Percentiles rank a stretch among this genome's conserved stretches.
Conservation (phyloP, 73 alveolate genomes). For the Uronychia setigera region DNA sequence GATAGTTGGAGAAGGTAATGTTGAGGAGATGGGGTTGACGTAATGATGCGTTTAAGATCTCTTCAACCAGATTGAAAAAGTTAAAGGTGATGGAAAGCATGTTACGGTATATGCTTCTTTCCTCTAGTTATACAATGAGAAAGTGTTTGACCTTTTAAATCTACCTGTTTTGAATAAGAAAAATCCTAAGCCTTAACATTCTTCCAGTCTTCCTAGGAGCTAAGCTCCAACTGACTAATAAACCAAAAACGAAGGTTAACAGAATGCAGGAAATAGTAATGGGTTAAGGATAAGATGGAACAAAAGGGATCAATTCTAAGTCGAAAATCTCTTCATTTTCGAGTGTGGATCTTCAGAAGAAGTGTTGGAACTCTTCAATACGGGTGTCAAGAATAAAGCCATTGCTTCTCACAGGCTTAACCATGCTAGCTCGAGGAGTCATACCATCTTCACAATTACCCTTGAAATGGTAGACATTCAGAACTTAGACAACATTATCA, state of each 20-base stretch:
- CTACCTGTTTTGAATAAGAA: slow-evolving; percentile 20
- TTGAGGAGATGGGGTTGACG: slow-evolving; percentile 45
- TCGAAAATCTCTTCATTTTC: slow-evolving; percentile 69
- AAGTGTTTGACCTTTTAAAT: slow-evolving; percentile 82
- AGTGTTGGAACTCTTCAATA: slow-evolving; percentile 59
- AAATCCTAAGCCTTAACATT: not conserved
- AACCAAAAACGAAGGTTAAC: slow-evolving; percentile 5
- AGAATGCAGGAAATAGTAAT: not conserved
- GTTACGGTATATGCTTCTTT: slow-evolving; percentile 72
- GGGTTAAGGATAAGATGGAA: slow-evolving; percentile 66
- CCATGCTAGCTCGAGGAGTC: slow-evolving; percentile 83
- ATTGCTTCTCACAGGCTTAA: slow-evolving; percentile 89
- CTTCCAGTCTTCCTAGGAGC: not conserved
- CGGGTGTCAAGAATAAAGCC: slow-evolving; percentile 84
- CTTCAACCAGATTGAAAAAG: slow-evolving; percentile 24
- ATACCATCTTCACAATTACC: slow-evolving; percentile 91
- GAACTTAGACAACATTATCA: slow-evolving; percentile 77
- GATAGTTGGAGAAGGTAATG: slow-evolving; percentile 13
- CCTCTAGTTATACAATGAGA: slow-evolving; percentile 84
- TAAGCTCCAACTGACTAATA: not conserved
- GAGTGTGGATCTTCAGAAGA: slow-evolving; percentile 66
- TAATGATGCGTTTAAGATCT: slow-evolving; percentile 49
- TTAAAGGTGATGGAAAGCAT: slow-evolving; percentile 41
- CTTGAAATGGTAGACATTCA: slow-evolving; percentile 77
- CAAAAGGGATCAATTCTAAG: slow-evolving; percentile 58